These are phyloP conservation scores for Dictyostelium capitatum DNA, from an alignment of 78 protist genomes.

Conservation along the genomic window DNA sequence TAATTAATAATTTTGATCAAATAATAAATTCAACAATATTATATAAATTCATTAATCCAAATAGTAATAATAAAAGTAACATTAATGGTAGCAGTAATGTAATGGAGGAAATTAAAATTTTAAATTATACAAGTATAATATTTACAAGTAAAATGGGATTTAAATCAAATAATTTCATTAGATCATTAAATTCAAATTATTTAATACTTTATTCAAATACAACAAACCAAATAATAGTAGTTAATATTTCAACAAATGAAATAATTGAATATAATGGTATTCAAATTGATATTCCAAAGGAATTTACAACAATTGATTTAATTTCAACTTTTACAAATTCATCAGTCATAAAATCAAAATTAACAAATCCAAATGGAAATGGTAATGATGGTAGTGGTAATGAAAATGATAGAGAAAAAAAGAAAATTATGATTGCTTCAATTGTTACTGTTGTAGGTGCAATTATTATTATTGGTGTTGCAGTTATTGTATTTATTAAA, in stretches of 20 bases:
- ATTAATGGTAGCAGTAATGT: too few species aligned
- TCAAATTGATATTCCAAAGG: not conserved
- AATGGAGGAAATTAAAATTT: too few species aligned
- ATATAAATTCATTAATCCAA: not conserved
- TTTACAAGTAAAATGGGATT: too few species aligned
- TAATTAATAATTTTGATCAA: not conserved
- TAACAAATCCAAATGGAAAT: not conserved
- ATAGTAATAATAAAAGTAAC: not conserved
- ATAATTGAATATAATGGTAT: not conserved
- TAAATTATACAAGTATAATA: too few species aligned
- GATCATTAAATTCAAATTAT: constrained; percentile 8
- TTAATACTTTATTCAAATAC: not conserved
- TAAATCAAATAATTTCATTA: not conserved
- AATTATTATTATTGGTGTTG: not conserved
- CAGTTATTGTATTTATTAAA: not conserved
- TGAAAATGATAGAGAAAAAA: not conserved
- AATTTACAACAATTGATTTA: not conserved
- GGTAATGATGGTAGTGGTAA: not conserved
- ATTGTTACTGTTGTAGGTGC: not conserved
- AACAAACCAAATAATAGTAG: not conserved
- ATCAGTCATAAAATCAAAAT: not conserved
- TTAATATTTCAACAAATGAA: not conserved
- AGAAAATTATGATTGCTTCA: not conserved
- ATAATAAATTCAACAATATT: not conserved
- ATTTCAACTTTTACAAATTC: not conserved